These are phyloP conservation scores for Tricholoma furcatifolium DNA, from an alignment of 768 basidiomycete species.

Conservation along the genomic window DNA sequence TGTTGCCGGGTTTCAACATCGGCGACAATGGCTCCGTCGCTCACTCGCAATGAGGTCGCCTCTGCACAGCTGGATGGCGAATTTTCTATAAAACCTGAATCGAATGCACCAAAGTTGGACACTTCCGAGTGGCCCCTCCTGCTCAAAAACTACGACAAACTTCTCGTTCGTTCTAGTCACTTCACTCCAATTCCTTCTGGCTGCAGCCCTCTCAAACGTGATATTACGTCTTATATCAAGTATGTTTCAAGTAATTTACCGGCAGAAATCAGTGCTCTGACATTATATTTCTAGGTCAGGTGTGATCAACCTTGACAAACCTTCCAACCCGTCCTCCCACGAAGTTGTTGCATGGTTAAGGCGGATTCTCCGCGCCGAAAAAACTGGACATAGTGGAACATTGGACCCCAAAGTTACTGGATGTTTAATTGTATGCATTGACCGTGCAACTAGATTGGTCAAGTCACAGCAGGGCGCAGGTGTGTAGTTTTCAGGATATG, in stretches of 20 bases:
- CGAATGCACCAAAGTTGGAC: constrained; percentile 72
- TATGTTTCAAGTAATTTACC: constrained; percentile 28
- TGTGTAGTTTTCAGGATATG: constrained; percentile 30
- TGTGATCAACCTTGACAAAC: constrained; percentile 99
- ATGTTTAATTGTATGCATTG: constrained; percentile 98
- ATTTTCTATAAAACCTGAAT: constrained; percentile 81
- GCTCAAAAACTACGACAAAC: constrained; percentile 98
- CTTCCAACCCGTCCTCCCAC: constrained; percentile 97
- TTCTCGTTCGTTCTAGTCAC: constrained; percentile 91
- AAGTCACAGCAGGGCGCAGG: constrained; percentile 99
- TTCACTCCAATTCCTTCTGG: constrained; percentile 97
- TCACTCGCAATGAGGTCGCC: constrained; percentile 68
- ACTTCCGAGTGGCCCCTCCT: constrained; percentile 98
- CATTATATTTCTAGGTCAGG: constrained; percentile 71
- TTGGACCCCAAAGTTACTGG: constrained; percentile 99
- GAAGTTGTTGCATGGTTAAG: constrained; percentile 99
- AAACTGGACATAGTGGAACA: constrained; percentile 98
- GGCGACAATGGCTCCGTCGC: constrained; percentile 38
- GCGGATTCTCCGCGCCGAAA: constrained; percentile 94
- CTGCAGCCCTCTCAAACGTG: constrained; percentile 92
- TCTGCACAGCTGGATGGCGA: constrained; percentile 74
- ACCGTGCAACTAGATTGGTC: constrained; percentile 95
- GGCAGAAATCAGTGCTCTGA: background rate
- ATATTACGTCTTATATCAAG: constrained; percentile 91
- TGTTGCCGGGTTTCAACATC: background rate